phyloP scores from a whole-genome alignment of 78 protist species.

The Ministeria vibrans region DNA sequence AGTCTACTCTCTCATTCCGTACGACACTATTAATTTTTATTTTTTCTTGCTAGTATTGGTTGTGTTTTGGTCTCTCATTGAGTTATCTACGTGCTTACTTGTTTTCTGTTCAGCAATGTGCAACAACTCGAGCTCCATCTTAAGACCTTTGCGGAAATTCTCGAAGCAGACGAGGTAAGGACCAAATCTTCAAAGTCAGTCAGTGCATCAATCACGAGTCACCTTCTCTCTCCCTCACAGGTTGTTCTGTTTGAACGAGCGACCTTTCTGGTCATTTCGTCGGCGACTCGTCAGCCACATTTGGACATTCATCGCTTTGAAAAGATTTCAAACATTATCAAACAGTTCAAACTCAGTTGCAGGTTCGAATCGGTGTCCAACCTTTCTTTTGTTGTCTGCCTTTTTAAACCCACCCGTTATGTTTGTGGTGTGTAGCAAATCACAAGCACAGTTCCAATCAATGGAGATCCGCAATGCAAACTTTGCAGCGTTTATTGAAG shows the following conservation, averaged over 20 bases:
- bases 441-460: slow-evolving; percentile 35
- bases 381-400: background rate
- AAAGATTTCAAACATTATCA: slow-evolving; percentile 88
- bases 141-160: slow-evolving; percentile 65
- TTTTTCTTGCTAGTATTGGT: no score
- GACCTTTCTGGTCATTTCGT: slow-evolving; percentile 84
- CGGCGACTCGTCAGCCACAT: slow-evolving; percentile 48
- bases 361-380: background rate
- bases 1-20: slow-evolving; percentile 88
- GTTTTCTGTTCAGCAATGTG: no score
- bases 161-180: slow-evolving; percentile 89
- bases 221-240: background rate
- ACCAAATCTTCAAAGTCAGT: background rate
- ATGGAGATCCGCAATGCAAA: slow-evolving; percentile 66
- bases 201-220: background rate
- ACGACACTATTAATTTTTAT: no score
- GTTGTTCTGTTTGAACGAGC: slow-evolving; percentile 60
- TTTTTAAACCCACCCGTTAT: slow-evolving; percentile 19
- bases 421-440: slow-evolving; percentile 13
- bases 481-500: slow-evolving; percentile 87
- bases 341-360: slow-evolving; percentile 90
- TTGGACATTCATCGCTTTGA: slow-evolving; percentile 75
- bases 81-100: no score
- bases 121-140: slow-evolving; percentile 63
- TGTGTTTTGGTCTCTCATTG: no score